Evolutionary conservation across 2,329 filamentous ascomycete genomes (phyloP).

Genomic region (Aspergillus japonicus): DNA sequence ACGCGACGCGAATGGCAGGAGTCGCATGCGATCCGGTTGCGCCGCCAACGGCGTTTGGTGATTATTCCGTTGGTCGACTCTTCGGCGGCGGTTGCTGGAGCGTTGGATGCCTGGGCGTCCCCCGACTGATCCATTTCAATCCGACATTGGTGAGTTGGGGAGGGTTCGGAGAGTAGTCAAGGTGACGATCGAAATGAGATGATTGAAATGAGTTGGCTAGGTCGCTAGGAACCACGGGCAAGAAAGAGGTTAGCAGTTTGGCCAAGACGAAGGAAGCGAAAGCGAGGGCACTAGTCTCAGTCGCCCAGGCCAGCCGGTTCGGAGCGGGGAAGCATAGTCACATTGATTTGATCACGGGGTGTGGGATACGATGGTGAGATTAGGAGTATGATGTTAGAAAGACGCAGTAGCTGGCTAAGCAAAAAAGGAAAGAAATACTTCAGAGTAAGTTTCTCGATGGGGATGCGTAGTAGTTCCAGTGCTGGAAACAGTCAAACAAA

Average conservation of each 20-base stretch:
- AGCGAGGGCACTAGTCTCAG: background rate
- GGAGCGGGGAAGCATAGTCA: conserved; percentile 1
- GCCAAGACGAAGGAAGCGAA: conserved; percentile 3
- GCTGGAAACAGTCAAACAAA: background rate
- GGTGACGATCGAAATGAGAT: background rate
- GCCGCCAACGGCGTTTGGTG: conserved; percentile 38
- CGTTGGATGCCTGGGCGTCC: conserved; percentile 22
- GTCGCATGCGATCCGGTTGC: conserved; percentile 67
- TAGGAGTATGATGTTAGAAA: no score
- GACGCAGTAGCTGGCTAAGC: background rate
- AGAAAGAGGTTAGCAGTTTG: conserved; percentile 1
- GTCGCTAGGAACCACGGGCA: background rate
- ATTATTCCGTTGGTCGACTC: conserved; percentile 16
- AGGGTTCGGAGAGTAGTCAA: background rate
- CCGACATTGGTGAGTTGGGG: conserved; percentile 24
- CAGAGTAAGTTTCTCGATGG: no score
- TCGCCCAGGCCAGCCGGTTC: background rate
- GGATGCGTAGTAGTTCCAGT: no score
- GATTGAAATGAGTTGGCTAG: background rate
- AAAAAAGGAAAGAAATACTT: no score
- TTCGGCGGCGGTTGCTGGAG: conserved; percentile 13
- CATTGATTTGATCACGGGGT: background rate
- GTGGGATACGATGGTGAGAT: background rate
- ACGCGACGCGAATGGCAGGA: conserved; percentile 92
- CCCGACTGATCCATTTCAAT: conserved; percentile 34